Percentiles rank a stretch among this genome's conserved stretches.
These are phyloP conservation scores for Fraxinus greggii DNA, from an alignment of 305 asterid species.

Conservation along the genomic window DNA sequence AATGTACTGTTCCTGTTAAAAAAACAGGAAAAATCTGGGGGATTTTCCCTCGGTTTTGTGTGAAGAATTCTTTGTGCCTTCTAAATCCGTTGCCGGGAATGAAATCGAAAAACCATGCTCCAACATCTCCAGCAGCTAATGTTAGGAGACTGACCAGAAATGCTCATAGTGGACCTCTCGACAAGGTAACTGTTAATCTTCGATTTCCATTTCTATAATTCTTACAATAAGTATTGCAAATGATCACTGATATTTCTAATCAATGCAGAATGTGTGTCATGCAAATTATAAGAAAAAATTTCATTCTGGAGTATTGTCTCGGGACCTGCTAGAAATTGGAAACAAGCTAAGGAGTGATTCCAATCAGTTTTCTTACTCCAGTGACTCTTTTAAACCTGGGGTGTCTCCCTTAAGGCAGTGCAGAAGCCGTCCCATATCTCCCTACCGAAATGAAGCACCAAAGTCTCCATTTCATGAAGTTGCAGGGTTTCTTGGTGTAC, in stretches of 20 bases:
- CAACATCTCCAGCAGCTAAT: slow-evolving; percentile 52
- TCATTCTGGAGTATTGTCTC: slow-evolving; percentile 69
- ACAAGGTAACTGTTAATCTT: slow-evolving; percentile 50
- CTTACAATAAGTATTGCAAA: background rate
- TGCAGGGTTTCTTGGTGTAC: slow-evolving; percentile 69
- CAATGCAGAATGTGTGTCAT: slow-evolving; percentile 55
- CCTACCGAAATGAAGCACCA: slow-evolving; percentile 77
- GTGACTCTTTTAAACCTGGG: slow-evolving; percentile 39
- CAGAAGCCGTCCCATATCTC: slow-evolving; percentile 76
- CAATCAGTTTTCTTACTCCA: slow-evolving; percentile 31
- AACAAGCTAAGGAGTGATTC: slow-evolving; percentile 36
- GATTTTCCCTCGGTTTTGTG: slow-evolving; percentile 70
- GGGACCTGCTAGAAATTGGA: slow-evolving; percentile 46
- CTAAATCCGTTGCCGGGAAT: slow-evolving; percentile 60
- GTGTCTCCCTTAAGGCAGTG: slow-evolving; percentile 61
- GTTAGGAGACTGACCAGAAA: slow-evolving; percentile 58
- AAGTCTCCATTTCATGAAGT: slow-evolving; percentile 81
- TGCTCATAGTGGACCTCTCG: slow-evolving; percentile 86
- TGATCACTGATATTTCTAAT: background rate
- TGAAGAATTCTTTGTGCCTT: slow-evolving; percentile 69
- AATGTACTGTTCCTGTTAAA: slow-evolving; percentile 39
- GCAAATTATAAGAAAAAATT: slow-evolving; percentile 54
- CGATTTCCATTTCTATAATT: background rate
- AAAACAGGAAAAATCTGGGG: slow-evolving; percentile 69
- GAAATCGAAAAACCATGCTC: slow-evolving; percentile 43